A percentile compares a stretch with the other conserved stretches of the same genome.
Conservation (phyloP, 1,139 yeast species). For the Saccharomycopsis hybrid region DNA sequence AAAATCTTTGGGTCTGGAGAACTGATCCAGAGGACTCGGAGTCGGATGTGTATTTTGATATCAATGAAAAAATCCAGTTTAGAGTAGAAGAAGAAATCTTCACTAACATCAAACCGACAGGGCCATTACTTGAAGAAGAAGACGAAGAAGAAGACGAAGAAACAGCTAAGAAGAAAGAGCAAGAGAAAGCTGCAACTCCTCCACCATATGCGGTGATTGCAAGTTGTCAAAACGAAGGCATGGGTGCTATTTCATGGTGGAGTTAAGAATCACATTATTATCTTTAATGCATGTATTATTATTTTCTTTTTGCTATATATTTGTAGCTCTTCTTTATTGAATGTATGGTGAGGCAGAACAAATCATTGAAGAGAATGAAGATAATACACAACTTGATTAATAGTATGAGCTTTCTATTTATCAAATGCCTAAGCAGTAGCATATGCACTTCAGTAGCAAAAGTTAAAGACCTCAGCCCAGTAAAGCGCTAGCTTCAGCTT, state of each 20-base stretch:
- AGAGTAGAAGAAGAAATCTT: conserved; percentile 86
- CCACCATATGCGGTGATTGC: conserved; percentile 84
- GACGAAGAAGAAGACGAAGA: conserved; percentile 30
- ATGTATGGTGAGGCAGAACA: too few relatives aligned
- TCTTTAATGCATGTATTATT: too few relatives aligned
- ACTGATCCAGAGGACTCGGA: conserved; percentile 57
- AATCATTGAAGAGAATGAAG: too few relatives aligned
- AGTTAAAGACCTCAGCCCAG: too few relatives aligned
- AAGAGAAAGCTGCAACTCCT: conserved; percentile 31
- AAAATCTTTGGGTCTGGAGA: conserved; percentile 94
- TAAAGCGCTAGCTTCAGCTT: too few relatives aligned
- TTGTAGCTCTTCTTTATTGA: too few relatives aligned
- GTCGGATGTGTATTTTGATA: conserved; percentile 70
- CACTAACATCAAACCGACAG: conserved; percentile 71
- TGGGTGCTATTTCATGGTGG: conserved; percentile 98
- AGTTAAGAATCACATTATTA: not conserved
- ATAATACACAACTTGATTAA: too few relatives aligned
- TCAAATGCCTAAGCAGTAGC: too few relatives aligned
- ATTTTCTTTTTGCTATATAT: too few relatives aligned
- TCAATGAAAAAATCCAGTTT: conserved; percentile 85
- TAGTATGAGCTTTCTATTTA: too few relatives aligned
- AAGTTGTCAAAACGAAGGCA: conserved; percentile 93
- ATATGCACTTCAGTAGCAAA: too few relatives aligned
- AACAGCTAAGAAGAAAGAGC: conserved; percentile 27
- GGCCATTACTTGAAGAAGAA: conserved; percentile 45